Conservation (phyloP, 768 basidiomycete species). For the Cyclocybe cylindracea region DNA sequence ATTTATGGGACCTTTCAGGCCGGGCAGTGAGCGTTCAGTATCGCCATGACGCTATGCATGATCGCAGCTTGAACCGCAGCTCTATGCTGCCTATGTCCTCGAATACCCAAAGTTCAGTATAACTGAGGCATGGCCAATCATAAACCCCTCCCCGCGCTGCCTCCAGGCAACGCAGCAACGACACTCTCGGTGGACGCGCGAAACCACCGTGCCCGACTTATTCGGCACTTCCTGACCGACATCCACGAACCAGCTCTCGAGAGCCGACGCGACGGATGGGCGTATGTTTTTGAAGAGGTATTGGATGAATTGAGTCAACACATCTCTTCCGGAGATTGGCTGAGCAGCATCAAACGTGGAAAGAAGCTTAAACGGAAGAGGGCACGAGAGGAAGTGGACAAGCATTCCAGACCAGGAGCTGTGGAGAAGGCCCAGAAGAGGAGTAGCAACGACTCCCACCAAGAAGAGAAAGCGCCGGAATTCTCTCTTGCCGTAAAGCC, state of each 20-base stretch:
- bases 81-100: too few relatives aligned
- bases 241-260: slow-evolving; percentile 30
- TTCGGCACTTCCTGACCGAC: slow-evolving; percentile 42
- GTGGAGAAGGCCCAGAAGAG: neutral
- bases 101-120: too few relatives aligned
- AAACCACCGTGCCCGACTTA: slow-evolving; percentile 39
- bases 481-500: slow-evolving; percentile 2
- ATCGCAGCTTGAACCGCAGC: too few relatives aligned
- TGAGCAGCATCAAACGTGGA: slow-evolving; percentile 41
- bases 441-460: neutral
- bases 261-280: slow-evolving; percentile 41
- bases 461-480: slow-evolving; percentile 2
- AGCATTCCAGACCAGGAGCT: neutral
- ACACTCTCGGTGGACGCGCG: slow-evolving; percentile 41
- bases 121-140: slow-evolving; percentile 23
- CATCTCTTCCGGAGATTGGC: slow-evolving; percentile 45
- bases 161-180: slow-evolving; percentile 18
- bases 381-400: neutral
- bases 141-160: slow-evolving; percentile 40
- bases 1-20: too few relatives aligned
- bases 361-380: slow-evolving; percentile 22
- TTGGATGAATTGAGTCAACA: slow-evolving; percentile 46
- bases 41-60: too few relatives aligned
- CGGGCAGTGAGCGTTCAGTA: too few relatives aligned
- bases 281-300: slow-evolving; percentile 42